These are phyloP conservation scores for Ceratocystis cacaofunesta DNA, from an alignment of 2,329 filamentous ascomycete genomes.

Conservation along the genomic window DNA sequence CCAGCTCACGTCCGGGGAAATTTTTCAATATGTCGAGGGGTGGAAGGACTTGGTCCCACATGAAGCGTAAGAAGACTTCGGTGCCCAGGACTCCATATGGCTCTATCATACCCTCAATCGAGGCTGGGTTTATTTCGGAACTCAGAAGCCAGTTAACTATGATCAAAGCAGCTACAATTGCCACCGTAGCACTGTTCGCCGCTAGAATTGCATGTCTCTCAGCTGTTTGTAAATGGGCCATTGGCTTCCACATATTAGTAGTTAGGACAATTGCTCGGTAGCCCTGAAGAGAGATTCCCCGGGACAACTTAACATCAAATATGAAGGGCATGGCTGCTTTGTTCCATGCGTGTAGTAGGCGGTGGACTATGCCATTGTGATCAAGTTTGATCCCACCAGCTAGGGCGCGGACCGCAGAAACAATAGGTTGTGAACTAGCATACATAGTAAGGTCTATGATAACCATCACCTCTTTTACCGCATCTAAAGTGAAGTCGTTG, in stretches of 20 bases:
- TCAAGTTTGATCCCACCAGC: background rate
- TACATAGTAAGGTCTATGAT: background rate
- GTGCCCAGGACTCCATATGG: background rate
- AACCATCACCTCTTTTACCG: background rate
- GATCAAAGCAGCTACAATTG: conserved; percentile 6
- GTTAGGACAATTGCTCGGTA: conserved; percentile 5
- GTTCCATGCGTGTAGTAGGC: conserved; percentile 1
- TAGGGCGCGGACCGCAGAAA: background rate
- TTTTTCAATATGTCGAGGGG: background rate
- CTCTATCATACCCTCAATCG: background rate
- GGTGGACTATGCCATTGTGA: background rate
- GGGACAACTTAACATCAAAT: conserved; percentile 6
- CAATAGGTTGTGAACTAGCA: background rate
- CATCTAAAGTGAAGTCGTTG: background rate
- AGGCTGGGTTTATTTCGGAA: background rate
- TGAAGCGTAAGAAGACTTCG: conserved; percentile 11
- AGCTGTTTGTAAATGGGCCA: background rate
- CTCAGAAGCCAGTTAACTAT: conserved; percentile 10
- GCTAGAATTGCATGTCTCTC: background rate
- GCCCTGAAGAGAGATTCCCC: conserved; percentile 3
- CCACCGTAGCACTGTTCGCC: background rate
- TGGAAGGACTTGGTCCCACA: conserved; percentile 12
- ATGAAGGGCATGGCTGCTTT: conserved; percentile 6
- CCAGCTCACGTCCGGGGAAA: conserved; percentile 8
- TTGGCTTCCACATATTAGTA: conserved; percentile 7